These are phyloP conservation scores for Saturnispora hagleri DNA, from an alignment of 805 yeast species.

Conservation along the genomic window DNA sequence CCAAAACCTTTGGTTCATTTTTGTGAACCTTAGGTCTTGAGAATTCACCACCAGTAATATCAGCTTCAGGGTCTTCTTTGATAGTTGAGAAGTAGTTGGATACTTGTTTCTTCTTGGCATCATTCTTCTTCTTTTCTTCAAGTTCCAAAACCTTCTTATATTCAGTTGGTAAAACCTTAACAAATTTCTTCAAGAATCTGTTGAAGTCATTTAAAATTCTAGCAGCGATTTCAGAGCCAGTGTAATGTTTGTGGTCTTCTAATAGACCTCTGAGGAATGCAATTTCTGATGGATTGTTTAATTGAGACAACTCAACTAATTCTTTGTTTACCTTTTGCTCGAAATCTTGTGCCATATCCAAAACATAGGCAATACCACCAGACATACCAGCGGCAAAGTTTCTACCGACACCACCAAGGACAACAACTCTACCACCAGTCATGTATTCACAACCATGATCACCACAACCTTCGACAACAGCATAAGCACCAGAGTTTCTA, in stretches of 20 bases:
- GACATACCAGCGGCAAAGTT: constrained; percentile 98
- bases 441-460: constrained; percentile 98
- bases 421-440: constrained; percentile 98
- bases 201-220: constrained; percentile 79
- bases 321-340: constrained; percentile 68
- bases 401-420: constrained; percentile 84
- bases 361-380: constrained; percentile 97
- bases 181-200: constrained; percentile 79
- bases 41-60: constrained; percentile 85
- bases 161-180: constrained; percentile 87
- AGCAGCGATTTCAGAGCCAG: constrained; percentile 85
- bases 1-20: constrained; percentile 76
- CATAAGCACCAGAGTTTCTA: constrained; percentile 96
- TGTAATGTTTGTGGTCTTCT: constrained; percentile 93
- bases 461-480: constrained; percentile 95
- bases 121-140: constrained; percentile 57
- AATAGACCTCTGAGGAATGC: constrained; percentile 88
- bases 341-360: constrained; percentile 92
- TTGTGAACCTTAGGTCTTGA: constrained; percentile 39
- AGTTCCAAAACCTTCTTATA: constrained; percentile 82
- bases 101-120: constrained; percentile 58
- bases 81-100: constrained; percentile 57
- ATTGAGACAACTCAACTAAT: constrained; percentile 68
- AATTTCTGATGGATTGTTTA: constrained; percentile 84
- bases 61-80: constrained; percentile 76